Percentiles rank a stretch among this genome's conserved stretches.
phyloP scores from a whole-genome alignment of 2,329 filamentous ascomycete species.

The Talaromyces sp. region DNA sequence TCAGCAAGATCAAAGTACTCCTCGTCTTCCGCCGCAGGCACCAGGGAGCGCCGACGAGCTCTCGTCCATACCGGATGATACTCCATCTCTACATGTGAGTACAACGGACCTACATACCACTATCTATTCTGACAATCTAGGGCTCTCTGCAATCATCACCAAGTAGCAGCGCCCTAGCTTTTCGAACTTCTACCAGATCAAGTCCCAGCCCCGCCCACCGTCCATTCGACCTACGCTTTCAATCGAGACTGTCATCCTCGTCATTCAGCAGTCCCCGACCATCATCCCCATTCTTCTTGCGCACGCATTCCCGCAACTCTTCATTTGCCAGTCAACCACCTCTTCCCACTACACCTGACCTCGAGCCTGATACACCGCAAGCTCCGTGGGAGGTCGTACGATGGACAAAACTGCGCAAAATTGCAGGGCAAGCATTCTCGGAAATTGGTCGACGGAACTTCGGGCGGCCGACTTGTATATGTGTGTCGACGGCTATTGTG shows the following conservation, averaged over 20 bases:
- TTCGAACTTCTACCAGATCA: conserved; percentile 64
- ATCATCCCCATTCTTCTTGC: conserved; percentile 72
- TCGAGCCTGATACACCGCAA: conserved; percentile 66
- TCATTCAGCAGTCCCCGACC: conserved; percentile 62
- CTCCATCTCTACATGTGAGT: conserved; percentile 74
- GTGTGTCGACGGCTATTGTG: conserved; percentile 82
- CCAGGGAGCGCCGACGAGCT: conserved; percentile 60
- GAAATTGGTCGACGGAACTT: conserved; percentile 90
- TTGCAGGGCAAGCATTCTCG: conserved; percentile 86
- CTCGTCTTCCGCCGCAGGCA: conserved; percentile 22
- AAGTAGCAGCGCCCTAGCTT: conserved; percentile 70
- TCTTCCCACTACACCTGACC: conserved; percentile 51
- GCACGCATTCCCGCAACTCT: conserved; percentile 73
- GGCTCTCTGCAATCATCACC: conserved; percentile 59
- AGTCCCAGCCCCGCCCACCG: conserved; percentile 80
- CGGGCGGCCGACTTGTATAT: conserved; percentile 83
- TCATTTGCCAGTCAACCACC: conserved; percentile 71
- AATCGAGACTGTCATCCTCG: conserved; percentile 73
- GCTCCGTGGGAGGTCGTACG: conserved; percentile 95
- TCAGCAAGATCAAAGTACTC: conserved; percentile 22
- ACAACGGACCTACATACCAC: conserved; percentile 38
- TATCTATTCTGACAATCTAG: conserved; percentile 32
- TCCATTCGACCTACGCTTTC: conserved; percentile 92
- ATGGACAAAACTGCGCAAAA: conserved; percentile 90
- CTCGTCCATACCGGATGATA: conserved; percentile 74